These are phyloP conservation scores for Gryganskiella cystojenkinii DNA, from an alignment of 192 early-diverging fungal species.

Conservation along the genomic window DNA sequence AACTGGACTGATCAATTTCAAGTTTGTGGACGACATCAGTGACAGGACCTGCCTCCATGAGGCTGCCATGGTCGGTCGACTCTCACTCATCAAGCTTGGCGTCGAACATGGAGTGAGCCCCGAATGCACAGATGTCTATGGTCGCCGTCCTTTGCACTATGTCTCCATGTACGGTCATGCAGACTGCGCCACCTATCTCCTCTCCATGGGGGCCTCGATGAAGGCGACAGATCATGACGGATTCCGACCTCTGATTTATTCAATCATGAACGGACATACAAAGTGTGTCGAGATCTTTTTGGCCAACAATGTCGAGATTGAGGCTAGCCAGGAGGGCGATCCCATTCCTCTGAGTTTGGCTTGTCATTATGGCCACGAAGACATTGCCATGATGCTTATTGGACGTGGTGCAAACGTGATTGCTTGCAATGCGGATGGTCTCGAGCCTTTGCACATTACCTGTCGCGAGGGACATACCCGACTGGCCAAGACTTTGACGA, in stretches of 20 bases:
- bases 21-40: slow-evolving; percentile 93
- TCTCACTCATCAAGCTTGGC: slow-evolving; percentile 72
- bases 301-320: slow-evolving; percentile 69
- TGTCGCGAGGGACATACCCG: slow-evolving; percentile 84
- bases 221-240: slow-evolving; percentile 88
- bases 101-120: slow-evolving; percentile 63
- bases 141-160: slow-evolving; percentile 91
- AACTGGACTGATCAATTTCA: slow-evolving; percentile 77
- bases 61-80: slow-evolving; percentile 83
- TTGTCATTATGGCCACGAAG: slow-evolving; percentile 90
- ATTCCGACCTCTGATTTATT: slow-evolving; percentile 87
- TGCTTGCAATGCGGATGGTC: slow-evolving; percentile 77
- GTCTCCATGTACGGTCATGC: slow-evolving; percentile 90
- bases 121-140: slow-evolving; percentile 88
- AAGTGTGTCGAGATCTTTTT: slow-evolving; percentile 82
- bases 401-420: slow-evolving; percentile 78
- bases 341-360: slow-evolving; percentile 87
- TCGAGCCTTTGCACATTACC: slow-evolving; percentile 91
- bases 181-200: slow-evolving; percentile 72
- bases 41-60: slow-evolving; percentile 92
- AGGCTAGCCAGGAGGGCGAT: slow-evolving; percentile 67
- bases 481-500: slow-evolving; percentile 79
- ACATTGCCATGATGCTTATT: slow-evolving; percentile 86
- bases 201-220: slow-evolving; percentile 62
- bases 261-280: slow-evolving; percentile 85